Evolutionary conservation across 148 eudicot genomes (phyloP).

Genomic region (Nepenthes mirabilis): DNA sequence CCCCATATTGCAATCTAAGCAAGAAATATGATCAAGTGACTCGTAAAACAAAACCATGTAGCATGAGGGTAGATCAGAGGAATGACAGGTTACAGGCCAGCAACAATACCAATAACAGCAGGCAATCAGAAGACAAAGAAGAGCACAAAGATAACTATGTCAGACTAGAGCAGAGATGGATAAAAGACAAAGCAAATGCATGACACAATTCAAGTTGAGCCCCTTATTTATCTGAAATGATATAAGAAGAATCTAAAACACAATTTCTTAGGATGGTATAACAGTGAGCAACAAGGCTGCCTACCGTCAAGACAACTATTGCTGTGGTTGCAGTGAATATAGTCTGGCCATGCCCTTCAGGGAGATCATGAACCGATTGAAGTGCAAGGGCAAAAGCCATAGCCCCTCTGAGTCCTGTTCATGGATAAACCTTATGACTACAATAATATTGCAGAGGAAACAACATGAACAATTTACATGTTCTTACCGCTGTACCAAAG

Average conservation of each 20-base stretch:
- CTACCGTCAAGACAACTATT: constrained; percentile 91
- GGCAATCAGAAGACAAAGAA: no score
- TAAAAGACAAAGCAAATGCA: no score
- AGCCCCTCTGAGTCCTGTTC: constrained; percentile 94
- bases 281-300: constrained; percentile 5
- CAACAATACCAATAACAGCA: no score
- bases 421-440: constrained; percentile 8
- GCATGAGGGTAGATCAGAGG: no score
- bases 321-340: constrained; percentile 97
- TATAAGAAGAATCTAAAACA: background rate
- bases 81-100: no score
- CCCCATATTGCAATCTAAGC: no score
- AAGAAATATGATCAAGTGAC: no score
- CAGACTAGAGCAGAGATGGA: no score
- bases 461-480: constrained; percentile 5
- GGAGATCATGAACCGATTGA: constrained; percentile 98
- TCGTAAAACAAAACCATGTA: no score
- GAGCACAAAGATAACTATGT: no score
- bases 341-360: constrained; percentile 97
- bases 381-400: constrained; percentile 99
- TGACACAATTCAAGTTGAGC: no score
- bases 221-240: no score
- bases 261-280: background rate
- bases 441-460: constrained; percentile 1
- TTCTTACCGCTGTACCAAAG: constrained; percentile 92